These are phyloP conservation scores for Paracamarosporium sp. DNA, from an alignment of 2,329 filamentous ascomycete species.

Conservation along the genomic window DNA sequence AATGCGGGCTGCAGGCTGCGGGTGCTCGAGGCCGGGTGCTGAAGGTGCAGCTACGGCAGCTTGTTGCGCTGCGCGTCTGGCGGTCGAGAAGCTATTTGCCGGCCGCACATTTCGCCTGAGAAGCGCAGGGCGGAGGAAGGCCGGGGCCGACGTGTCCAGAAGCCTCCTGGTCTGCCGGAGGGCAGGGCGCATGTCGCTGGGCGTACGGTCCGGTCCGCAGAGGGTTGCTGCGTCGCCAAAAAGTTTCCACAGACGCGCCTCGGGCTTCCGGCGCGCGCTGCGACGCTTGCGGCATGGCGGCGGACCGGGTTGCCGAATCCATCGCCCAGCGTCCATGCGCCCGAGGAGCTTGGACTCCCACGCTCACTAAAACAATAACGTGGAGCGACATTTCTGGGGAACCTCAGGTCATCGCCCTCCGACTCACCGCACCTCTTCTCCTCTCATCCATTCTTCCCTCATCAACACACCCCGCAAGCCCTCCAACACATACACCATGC, in stretches of 20 bases:
- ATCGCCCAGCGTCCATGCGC: neutral
- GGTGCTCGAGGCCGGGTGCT: conserved; percentile 1
- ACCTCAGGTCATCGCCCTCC: conserved; percentile 29
- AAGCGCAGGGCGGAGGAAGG: conserved; percentile 44
- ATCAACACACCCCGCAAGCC: conserved; percentile 8
- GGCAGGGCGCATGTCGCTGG: too few relatives aligned
- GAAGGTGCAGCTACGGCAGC: conserved; percentile 13
- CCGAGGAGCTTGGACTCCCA: conserved; percentile 7
- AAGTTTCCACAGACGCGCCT: conserved; percentile 7
- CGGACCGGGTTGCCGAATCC: neutral
- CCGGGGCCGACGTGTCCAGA: conserved; percentile 35
- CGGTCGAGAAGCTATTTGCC: conserved; percentile 32
- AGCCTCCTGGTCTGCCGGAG: too few relatives aligned
- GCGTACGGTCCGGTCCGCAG: too few relatives aligned
- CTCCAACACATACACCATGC: conserved; percentile 33
- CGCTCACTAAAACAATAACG: conserved; percentile 16
- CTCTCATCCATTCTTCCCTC: conserved; percentile 15
- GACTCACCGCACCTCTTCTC: conserved; percentile 15
- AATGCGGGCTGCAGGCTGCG: conserved; percentile 4
- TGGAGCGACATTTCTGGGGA: conserved; percentile 33
- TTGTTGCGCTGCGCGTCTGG: conserved; percentile 25
- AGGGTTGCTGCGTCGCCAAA: neutral
- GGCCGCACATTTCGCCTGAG: conserved; percentile 19
- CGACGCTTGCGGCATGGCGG: neutral
- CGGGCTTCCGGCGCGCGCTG: conserved; percentile 2